Conservation (phyloP, 805 yeast genomes). For the Tetrapisispora taiwanensis region DNA sequence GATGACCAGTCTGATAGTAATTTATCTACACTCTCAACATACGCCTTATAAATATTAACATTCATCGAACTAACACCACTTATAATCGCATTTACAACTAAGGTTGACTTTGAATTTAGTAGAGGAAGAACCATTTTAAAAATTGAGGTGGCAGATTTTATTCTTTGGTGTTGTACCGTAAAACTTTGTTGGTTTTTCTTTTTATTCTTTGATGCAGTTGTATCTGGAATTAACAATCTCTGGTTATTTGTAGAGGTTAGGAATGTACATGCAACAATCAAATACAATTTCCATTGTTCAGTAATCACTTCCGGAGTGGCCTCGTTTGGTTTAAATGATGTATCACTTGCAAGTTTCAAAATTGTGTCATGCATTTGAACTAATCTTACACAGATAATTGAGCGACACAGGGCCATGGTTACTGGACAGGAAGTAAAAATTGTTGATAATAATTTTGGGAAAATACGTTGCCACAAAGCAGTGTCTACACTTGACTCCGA, state of each 20-base stretch:
- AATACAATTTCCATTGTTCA: slow-evolving; percentile 80
- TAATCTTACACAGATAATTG: slow-evolving; percentile 77
- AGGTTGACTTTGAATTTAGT: slow-evolving; percentile 54
- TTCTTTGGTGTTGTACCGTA: slow-evolving; percentile 79
- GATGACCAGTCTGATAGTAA: slow-evolving; percentile 48
- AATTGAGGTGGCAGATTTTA: slow-evolving; percentile 83
- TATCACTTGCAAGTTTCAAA: slow-evolving; percentile 42
- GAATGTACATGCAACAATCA: slow-evolving; percentile 87
- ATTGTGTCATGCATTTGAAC: slow-evolving; percentile 76
- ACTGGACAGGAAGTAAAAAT: slow-evolving; percentile 80
- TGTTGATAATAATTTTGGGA: slow-evolving; percentile 61
- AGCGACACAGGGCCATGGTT: slow-evolving; percentile 86
- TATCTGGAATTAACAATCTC: slow-evolving; percentile 51
- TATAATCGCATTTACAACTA: slow-evolving; percentile 79
- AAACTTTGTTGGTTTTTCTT: slow-evolving; percentile 71
- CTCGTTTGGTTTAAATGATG: slow-evolving; percentile 23
- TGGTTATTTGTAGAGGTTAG: slow-evolving; percentile 85
- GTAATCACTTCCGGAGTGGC: slow-evolving; percentile 60
- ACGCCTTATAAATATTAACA: slow-evolving; percentile 74
- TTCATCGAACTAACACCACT: slow-evolving; percentile 83
- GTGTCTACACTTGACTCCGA: slow-evolving; percentile 92
- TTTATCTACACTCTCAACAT: slow-evolving; percentile 65
- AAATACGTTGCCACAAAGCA: slow-evolving; percentile 88
- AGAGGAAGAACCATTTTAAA: slow-evolving; percentile 82
- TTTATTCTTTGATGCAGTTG: slow-evolving; percentile 50